phyloP scores from a whole-genome alignment of 805 yeast genomes.

The Hanseniaspora nectarophila region DNA sequence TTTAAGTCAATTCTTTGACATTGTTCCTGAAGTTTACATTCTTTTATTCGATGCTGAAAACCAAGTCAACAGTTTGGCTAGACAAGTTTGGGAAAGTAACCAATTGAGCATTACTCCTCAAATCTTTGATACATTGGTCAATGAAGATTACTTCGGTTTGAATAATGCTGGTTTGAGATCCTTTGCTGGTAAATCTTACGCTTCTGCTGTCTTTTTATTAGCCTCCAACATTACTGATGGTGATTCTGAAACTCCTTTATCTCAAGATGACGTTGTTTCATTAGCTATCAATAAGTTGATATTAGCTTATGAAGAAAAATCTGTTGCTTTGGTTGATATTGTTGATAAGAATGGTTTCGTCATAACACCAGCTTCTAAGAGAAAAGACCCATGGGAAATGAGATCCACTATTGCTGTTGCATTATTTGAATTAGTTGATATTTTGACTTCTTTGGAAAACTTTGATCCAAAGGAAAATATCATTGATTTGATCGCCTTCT shows the following conservation, averaged over 20 bases:
- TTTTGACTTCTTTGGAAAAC: neutral
- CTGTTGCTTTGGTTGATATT: slow-evolving; percentile 64
- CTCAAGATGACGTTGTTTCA: slow-evolving; percentile 19
- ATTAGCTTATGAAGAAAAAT: slow-evolving; percentile 44
- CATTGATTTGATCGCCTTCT: slow-evolving; percentile 46
- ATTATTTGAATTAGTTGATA: slow-evolving; percentile 32
- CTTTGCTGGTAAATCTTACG: slow-evolving; percentile 54
- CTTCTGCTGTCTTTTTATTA: slow-evolving; percentile 44
- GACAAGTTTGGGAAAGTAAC: slow-evolving; percentile 78
- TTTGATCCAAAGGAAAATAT: slow-evolving; percentile 41
- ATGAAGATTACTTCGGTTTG: slow-evolving; percentile 37
- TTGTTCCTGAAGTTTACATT: slow-evolving; percentile 64
- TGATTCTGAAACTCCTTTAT: slow-evolving; percentile 14
- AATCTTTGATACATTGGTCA: slow-evolving; percentile 36
- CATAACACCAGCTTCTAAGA: slow-evolving; percentile 46
- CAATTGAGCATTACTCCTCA: slow-evolving; percentile 30
- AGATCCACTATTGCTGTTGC: slow-evolving; percentile 73
- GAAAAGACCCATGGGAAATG: slow-evolving; percentile 70
- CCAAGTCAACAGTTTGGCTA: slow-evolving; percentile 51
- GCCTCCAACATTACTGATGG: slow-evolving; percentile 20
- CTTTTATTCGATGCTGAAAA: slow-evolving; percentile 63
- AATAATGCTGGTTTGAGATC: slow-evolving; percentile 56
- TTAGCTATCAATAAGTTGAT: slow-evolving; percentile 36
- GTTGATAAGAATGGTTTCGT: slow-evolving; percentile 72
- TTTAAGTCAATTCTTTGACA: slow-evolving; percentile 32